Base-by-base conservation (phyloP, 164 flowering plant genomes). In the Stephania cephalantha region DNA sequence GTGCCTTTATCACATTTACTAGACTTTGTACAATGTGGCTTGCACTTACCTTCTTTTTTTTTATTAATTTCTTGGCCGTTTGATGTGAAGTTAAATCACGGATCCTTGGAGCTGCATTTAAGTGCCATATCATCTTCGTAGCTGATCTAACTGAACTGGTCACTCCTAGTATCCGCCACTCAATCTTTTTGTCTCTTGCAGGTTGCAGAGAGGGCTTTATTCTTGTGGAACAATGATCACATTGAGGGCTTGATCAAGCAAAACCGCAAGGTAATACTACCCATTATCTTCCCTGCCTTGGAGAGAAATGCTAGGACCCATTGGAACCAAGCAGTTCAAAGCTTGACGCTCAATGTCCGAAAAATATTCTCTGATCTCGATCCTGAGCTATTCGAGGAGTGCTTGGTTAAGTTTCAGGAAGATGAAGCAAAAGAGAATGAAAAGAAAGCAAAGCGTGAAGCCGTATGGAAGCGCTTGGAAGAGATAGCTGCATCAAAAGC, bases 201-300 rank as follows among this genome's bases (percentile, higher is more conserved):
- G 96, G 96, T 91, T 71, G 96, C 92, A 9, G 93, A 91, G 79
- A 83, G 90, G 83, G 84, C 95, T 67, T 79, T 91, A 73, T 89
- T 86, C 76, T 79, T 91, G 73, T 91, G 93, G 95, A 91, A 86
- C 84, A 91, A 88, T 70, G 91, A 86, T 79, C 90, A 88, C 79
- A 84, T 91, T 9, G 90, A 85, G 75, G 87, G 78, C 84, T 80
- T 91, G 75, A 86, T 91, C 53, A 86, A 76, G 77, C 91, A 90
- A 79, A 90, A 90, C 71, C 86, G 85, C 17, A 81, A 82, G 64
- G 85, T 85, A 13, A 83, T 91, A 74, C 80, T 91, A 73, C 97
- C 97, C n/a, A 84, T 91, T 17, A 85, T 91, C 76, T 86, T 89
- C 74, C 90, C 97, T 61, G 89, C 91, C 9, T 70, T 91, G 83